Percentiles rank a stretch among this genome's conserved stretches.
Evolutionary conservation across 148 eudicot genomes (phyloP).

Genomic region (Dianthus caryophyllus): DNA sequence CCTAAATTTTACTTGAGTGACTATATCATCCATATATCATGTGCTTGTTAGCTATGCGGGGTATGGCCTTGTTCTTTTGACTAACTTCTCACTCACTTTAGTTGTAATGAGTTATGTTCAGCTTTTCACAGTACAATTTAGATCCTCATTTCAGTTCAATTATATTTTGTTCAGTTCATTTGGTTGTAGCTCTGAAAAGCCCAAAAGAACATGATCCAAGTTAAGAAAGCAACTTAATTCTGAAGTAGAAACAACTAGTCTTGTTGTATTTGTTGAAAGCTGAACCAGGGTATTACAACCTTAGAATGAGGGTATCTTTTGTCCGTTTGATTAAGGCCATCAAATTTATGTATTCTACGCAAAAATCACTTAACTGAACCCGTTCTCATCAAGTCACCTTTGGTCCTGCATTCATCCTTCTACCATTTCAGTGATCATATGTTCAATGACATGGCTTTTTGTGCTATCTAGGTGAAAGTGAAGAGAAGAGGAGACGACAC

Average conservation of each 20-base stretch:
- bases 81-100: no score
- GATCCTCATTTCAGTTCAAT: no score
- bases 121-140: no score
- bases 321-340: neutral
- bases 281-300: neutral
- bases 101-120: no score
- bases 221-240: neutral
- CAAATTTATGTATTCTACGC: neutral
- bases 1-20: neutral
- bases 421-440: neutral
- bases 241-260: neutral
- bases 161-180: no score
- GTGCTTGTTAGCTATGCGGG: neutral
- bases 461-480: slow-evolving; percentile 70
- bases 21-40: neutral
- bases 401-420: neutral
- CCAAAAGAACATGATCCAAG: no score
- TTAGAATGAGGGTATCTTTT: neutral
- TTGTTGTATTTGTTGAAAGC: neutral
- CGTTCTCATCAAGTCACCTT: neutral
- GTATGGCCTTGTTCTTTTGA: no score
- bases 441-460: slow-evolving; percentile 2
- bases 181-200: no score
- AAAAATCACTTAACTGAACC: neutral
- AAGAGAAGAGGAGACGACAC: slow-evolving; percentile 97